Evolutionary conservation across 2,329 filamentous ascomycete genomes (phyloP).

Genomic region (Botrytis hyacinthi): DNA sequence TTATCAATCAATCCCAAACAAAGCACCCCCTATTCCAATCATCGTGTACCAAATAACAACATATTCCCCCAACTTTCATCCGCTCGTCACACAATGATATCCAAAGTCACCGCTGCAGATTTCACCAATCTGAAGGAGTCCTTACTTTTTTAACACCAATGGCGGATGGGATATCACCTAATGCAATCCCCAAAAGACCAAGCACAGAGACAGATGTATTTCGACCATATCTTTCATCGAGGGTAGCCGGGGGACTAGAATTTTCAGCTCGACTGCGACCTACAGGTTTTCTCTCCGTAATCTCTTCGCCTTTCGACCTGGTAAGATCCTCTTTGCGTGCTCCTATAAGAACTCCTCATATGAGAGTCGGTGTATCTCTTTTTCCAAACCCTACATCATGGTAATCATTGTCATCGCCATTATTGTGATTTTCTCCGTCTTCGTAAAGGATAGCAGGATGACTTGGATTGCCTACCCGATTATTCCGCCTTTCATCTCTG

Average conservation of each 20-base stretch:
- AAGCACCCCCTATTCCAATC: background rate
- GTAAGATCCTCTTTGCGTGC: background rate
- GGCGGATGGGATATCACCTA: no score
- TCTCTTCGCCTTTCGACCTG: background rate
- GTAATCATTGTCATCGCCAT: no score
- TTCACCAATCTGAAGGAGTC: background rate
- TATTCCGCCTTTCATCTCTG: fast-evolving
- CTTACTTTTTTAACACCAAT: no score
- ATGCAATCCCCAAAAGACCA: background rate
- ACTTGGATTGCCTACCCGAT: background rate
- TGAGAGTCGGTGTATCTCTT: background rate
- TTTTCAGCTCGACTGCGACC: background rate
- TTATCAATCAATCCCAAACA: background rate
- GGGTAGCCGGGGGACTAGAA: background rate
- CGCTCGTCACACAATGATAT: background rate
- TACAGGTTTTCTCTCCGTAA: background rate
- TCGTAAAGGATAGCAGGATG: background rate
- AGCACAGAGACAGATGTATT: background rate
- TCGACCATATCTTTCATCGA: background rate
- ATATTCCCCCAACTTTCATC: background rate
- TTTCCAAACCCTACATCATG: background rate
- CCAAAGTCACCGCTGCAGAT: background rate
- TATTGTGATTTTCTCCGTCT: background rate
- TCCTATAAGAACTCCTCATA: background rate
- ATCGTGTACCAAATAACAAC: background rate